Conservation (phyloP, 345 rosid species). For the Populus ilicifolia region DNA sequence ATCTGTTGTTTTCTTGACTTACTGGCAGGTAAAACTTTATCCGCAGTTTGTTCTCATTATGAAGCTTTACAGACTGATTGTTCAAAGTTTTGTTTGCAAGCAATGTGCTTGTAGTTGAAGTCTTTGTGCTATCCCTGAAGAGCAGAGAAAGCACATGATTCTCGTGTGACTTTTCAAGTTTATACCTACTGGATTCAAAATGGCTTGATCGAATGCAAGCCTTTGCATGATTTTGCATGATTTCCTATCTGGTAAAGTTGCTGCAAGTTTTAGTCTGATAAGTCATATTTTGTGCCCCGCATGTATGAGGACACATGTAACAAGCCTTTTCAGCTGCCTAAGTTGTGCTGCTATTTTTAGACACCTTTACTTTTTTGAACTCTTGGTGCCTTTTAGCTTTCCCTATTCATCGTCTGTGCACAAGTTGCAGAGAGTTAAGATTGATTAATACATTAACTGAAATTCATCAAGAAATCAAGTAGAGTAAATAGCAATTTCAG, state of each 20-base stretch:
- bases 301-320: background rate
- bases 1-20: slow-evolving; percentile 93
- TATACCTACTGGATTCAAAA: background rate
- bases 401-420: background rate
- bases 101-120: background rate
- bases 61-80: background rate
- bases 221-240: background rate
- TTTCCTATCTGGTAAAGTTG: background rate
- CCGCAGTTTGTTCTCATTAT: background rate
- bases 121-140: background rate
- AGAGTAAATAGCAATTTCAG: background rate
- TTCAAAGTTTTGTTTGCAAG: no score
- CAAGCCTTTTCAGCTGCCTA: background rate
- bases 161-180: background rate
- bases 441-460: no score
- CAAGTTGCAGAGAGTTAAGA: background rate
- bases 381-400: background rate
- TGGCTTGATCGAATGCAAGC: background rate
- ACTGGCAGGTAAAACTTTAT: slow-evolving; percentile 79
- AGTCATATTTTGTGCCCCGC: background rate
- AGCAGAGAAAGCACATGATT: background rate
- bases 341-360: background rate
- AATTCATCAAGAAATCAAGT: background rate
- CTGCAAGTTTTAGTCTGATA: background rate
- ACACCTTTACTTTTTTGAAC: background rate